phyloP scores from a whole-genome alignment of 2,329 filamentous ascomycete genomes.

The Coniosporium tulheliwenetii region DNA sequence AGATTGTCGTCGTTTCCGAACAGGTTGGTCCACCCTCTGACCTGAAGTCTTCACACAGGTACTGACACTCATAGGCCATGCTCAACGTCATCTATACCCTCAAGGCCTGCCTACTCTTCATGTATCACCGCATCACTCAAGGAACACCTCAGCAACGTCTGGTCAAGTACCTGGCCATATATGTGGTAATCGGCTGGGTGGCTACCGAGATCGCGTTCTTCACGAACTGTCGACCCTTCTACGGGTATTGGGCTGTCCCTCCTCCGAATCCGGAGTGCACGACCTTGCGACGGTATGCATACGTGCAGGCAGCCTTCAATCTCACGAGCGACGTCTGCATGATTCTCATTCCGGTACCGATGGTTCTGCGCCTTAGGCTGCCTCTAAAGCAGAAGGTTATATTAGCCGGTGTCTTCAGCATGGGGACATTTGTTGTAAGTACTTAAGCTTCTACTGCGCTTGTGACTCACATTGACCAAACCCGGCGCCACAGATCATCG shows the following conservation, averaged over 20 bases:
- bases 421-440: conserved; percentile 34
- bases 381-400: conserved; percentile 36
- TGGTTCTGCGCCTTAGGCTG: conserved; percentile 35
- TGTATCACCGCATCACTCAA: conserved; percentile 40
- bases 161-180: conserved; percentile 34
- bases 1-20: conserved; percentile 28
- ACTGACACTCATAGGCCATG: conserved; percentile 33
- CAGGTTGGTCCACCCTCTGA: conserved; percentile 15
- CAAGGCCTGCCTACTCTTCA: conserved; percentile 40
- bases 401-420: conserved; percentile 33
- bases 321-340: conserved; percentile 45
- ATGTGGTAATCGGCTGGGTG: conserved; percentile 32
- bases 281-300: conserved; percentile 39
- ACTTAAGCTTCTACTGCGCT: background rate
- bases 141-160: conserved; percentile 31
- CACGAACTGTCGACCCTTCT: conserved; percentile 36
- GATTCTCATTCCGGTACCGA: conserved; percentile 40
- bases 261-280: conserved; percentile 39
- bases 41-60: background rate
- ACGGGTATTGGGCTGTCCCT: conserved; percentile 42
- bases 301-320: conserved; percentile 43
- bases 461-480: background rate
- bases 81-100: conserved; percentile 40
- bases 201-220: conserved; percentile 41
- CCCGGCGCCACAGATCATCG: conserved; percentile 14